Base-by-base conservation (phyloP, 2,329 filamentous ascomycete genomes). In the Alternaria sp. region DNA sequence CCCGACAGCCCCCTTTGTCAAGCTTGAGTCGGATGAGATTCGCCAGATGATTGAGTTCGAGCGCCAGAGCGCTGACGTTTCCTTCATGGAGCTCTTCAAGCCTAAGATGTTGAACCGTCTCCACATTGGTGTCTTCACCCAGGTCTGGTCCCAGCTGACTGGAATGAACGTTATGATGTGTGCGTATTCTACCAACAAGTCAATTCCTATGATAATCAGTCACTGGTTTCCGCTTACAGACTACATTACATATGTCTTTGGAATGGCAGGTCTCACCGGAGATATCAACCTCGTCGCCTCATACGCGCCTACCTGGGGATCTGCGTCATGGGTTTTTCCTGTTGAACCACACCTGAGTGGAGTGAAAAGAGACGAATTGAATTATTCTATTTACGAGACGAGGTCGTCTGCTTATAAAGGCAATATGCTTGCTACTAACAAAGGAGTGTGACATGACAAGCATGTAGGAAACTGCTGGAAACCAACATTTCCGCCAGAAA, bases 51-150 rank as follows among this genome's bases (percentile, higher is more conserved):
- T 89, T 67, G 88, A 91, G 50, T 90, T 93, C 62, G 91, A 95
- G 76, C 84, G 86, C 17, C 80, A 83, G 26, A 90, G 91, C 72
- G 80, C 86, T 13, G 84, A 92, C 63, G 88, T 91, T 21, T 86
- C 85, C 8, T 92, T 90, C 72, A 66, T 88, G 2, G 90, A 94
- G 71, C 83, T 95, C 0, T 84, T 95, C 78, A 85, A 83, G 65
- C 90, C 90, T 1, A 80, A 80, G n/a, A 91, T 91, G 87, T 82
- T 92, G 72, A 89, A 91, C 78, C 85, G 90, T 29, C 90, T 88
- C 8, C 80, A 88, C 64, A 88, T 91, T 62, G 90, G 88, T 61
- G 71, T 92, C 40, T 91, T 90, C 73, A 89, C 83, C 1, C 90
- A 92, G 77, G 88, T 92, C 68, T 90, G 90, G 90, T 87, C 84